Base-by-base conservation (phyloP, 352 stramenopile species). In the Pythium biforme region DNA sequence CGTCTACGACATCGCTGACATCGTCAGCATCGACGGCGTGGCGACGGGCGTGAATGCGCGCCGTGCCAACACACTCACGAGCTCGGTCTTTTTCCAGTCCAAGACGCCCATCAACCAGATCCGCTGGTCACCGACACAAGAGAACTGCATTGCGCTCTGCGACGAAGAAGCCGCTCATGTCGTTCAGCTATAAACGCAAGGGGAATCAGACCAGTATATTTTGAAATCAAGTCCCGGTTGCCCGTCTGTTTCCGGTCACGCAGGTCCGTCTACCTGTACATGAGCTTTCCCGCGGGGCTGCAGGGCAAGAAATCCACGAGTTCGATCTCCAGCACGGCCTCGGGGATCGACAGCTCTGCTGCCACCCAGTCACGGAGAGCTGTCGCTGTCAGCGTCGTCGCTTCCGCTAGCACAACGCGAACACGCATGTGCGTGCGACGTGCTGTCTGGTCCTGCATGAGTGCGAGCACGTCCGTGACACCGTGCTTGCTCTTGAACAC, bases 81-180 rank as follows among this genome's bases (percentile, higher is more conserved):
- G 73, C 60, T 81, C 81, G 23, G 68, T 74, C 7, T 67, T 91
- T 41, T 77, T 91, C 59, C 84, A 73, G 26, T 91, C 85, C 9
- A 79, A 88, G 27, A 72, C 75, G 15, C 79, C 81, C 5, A 90
- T 94, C 46, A 90, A 90, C 60, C 85, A 94, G 62, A 86, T 94
- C 55, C 76, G 83, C 19, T 99, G 97, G 97, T 97, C 88, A 12
- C 74, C 78, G 10, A 95, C 84, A 20, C 91, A 98, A 61, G 84
- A 96, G 15, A 96, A 99, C 68, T 99, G 95, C 81, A 94, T 99
- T 40, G 91, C 88, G 14, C 88, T 99, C 45, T 93, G 83, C 14
- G 98, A 98, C 68, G 81, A 97, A 43, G 90, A 99, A 51, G 97
- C 96, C 15, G 75, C 98, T 26, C 97, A 99, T 73, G 96, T 99